These are phyloP conservation scores for Cupressus sempervirens DNA, from an alignment of 75 land plant species.

Conservation along the genomic window DNA sequence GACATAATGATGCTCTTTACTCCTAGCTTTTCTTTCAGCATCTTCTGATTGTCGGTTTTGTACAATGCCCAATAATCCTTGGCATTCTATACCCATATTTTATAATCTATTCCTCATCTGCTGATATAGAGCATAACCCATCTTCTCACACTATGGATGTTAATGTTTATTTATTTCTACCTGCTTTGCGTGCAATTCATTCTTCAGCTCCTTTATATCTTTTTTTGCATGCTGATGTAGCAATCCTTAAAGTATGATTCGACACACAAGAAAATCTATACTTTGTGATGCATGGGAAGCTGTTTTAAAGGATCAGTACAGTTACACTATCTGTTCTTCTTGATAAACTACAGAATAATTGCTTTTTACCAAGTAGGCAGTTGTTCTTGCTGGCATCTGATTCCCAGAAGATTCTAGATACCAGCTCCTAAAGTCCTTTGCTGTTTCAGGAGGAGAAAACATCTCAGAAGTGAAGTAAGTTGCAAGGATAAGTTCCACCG, in stretches of 20 bases:
- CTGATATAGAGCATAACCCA: background rate
- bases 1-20: background rate
- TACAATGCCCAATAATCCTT: background rate
- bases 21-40: background rate
- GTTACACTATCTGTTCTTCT: constrained; percentile 21
- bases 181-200: background rate
- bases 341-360: constrained; percentile 10
- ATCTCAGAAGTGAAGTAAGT: background rate
- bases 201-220: background rate
- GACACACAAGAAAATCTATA: background rate
- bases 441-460: background rate
- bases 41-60: background rate
- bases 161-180: background rate
- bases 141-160: background rate
- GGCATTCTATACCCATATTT: background rate
- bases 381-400: background rate
- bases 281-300: constrained; percentile 12
- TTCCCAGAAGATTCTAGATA: background rate
- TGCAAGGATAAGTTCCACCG: background rate
- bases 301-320: constrained; percentile 15
- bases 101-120: background rate
- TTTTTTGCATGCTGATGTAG: background rate
- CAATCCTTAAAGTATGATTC: background rate
- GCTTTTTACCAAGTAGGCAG: background rate
- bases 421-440: background rate